Base-by-base conservation (phyloP, 805 yeast genomes). In the Saturnispora gosingensis region DNA sequence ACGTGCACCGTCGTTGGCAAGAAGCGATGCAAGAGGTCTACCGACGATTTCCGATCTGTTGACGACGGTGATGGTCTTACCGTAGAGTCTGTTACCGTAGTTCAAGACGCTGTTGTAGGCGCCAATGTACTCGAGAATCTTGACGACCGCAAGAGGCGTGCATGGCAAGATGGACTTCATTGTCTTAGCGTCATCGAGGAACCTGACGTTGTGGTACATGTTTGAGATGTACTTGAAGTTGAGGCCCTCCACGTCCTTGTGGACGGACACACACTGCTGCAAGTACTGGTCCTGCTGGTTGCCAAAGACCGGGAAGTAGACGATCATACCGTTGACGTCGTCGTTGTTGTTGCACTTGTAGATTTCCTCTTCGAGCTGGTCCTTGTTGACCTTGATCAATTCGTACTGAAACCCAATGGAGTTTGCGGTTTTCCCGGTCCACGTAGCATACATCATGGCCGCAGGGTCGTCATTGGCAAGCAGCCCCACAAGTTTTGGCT, bases 41-140 rank as follows among this genome's bases (percentile, higher is more conserved):
- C 99, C 99, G 22, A 93, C 99, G 62, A 93, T 91, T 69, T 93
- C 99, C 11, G 96, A 86, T 62, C 99, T 76, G 70, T 93, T 93
- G 49, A 93, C 90, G 44, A 93, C 82, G 46, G 95, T 82, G 51
- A 91, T 76, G 48, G 93, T 91, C 69, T 89, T 90, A 44, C 99
- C 99, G 61, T 88, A 93, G 22, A 93, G 74, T 56, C 97, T 76
- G 72, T 93, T 89, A 5, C 99, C 99, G 62, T 89, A 85, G 27
- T 86, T 85, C 53, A 93, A 68, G 22, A 90, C 69, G 44, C 77
- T 69, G 70, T 91, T 93, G 74, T 93, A 93, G 6, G 88, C 85
- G 11, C 93, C 89, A 60, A 93, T 72, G 64, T 83, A 88, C 66
- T 93, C 99, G 63, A 93, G 74, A 51, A 89, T 88, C 72, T 93